Evolutionary conservation across 441 rosid species (phyloP).

Genomic region (Omphalea diandra): DNA sequence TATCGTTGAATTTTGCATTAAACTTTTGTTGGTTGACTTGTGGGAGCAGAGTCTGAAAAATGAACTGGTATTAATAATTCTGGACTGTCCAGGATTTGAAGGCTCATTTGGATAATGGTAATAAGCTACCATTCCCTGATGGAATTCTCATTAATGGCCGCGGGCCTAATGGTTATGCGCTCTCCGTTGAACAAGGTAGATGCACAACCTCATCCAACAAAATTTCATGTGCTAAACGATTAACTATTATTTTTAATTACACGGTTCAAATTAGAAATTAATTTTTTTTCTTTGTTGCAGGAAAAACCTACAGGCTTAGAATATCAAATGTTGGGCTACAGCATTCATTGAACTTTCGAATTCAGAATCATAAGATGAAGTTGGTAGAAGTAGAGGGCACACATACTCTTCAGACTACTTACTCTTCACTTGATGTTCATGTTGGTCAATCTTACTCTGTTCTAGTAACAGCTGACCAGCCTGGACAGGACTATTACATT

Average conservation of each 20-base stretch:
- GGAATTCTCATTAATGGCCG: conserved; percentile 92
- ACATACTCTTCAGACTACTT: conserved; percentile 73
- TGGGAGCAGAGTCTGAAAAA: no score
- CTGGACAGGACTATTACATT: conserved; percentile 74
- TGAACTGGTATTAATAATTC: not conserved
- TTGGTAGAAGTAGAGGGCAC: conserved; percentile 96
- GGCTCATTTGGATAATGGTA: conserved; percentile 56
- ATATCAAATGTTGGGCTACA: conserved; percentile 89
- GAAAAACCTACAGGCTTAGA: conserved; percentile 84
- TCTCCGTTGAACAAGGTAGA: conserved; percentile 73
- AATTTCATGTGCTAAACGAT: not conserved
- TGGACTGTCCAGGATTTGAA: conserved; percentile 43
- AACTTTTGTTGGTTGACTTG: no score
- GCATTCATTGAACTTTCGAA: conserved; percentile 71
- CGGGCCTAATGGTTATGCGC: conserved; percentile 56
- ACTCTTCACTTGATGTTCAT: conserved; percentile 78
- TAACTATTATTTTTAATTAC: not conserved
- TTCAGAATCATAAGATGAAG: conserved; percentile 79
- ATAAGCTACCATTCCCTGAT: conserved; percentile 58
- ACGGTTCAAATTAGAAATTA: not conserved
- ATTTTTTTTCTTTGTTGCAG: conserved; percentile 24
- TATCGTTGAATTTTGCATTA: no score
- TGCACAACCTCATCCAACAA: not conserved
- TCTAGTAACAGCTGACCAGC: conserved; percentile 82
- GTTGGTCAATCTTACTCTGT: conserved; percentile 86